Evolutionary conservation across 768 basidiomycete genomes (phyloP), one percentile per base, ranked within the genome.

Genomic region (Cubamyces sp.): DNA sequence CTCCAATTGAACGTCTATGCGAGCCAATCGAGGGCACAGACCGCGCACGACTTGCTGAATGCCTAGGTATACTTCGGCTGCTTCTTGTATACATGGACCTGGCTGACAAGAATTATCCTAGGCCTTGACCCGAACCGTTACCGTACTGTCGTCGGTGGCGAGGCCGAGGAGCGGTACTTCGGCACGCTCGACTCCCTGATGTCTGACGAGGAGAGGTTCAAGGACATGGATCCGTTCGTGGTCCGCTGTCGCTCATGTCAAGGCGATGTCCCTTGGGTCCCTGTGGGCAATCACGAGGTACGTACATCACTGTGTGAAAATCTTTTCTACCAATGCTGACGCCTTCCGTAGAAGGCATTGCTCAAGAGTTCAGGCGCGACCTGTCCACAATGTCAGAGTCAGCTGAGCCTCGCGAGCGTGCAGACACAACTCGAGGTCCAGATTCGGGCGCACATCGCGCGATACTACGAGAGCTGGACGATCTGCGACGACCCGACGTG

Each of bases 21-120:
- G 97, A 97, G 45, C 90, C 92, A 1, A 98, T 99, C 47, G 94
- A 97, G 68, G 96, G 96, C 7, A 98, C 96, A 0, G 96, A 98
- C 68, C 84, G 92, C 26, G 80, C 95, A 7, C 84, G 96, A 39
- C 78, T 99, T 21, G 97, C 97, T 0, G 96, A 98, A 77, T 98
- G 94, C 73, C 85, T 99, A 6, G 96, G 95, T 94, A 71, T 54
- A 16, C 5, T 82, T 74, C 21, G 16, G 34, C 64, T 8, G 46
- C 55, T 25, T 34, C 49, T 14, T 46, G 4, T 21, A n/a, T 15
- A 21, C 30, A 2, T 2, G 11, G n/a, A 18, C 25, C 4, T n/a
- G 23, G 1, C 5, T 59, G 30, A 49, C 41, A 30, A 51, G 26
- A 41, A 30, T 0, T 16, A 6, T 53, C 28, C 54, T 49, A 88